These are phyloP conservation scores for Hyaloscypha bicolor DNA, from an alignment of 495 filamentous ascomycete genomes.

Conservation along the genomic window DNA sequence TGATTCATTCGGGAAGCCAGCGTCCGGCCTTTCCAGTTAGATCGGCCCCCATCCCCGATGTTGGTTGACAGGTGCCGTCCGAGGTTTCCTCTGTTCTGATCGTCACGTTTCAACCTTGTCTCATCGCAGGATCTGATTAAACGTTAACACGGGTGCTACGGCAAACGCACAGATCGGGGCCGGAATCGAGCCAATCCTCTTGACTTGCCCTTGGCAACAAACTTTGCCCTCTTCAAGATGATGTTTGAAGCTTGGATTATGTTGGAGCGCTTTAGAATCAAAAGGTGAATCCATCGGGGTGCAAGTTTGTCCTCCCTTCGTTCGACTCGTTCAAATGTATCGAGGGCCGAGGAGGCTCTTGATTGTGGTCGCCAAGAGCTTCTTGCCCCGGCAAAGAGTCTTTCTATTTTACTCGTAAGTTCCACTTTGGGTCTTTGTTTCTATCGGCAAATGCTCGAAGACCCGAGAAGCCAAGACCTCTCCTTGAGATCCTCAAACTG, in stretches of 20 bases:
- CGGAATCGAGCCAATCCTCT: background rate
- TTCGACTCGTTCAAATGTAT: background rate
- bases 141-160: background rate
- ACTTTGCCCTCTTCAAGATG: background rate
- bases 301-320: background rate
- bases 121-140: slow-evolving; percentile 6
- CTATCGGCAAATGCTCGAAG: background rate
- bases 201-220: background rate
- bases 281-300: background rate
- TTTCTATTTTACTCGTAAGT: background rate
- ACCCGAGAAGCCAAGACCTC: background rate
- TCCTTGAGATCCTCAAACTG: background rate
- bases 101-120: slow-evolving; percentile 6
- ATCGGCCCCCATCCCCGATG: background rate
- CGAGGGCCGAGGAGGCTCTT: background rate
- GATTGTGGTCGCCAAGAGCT: background rate
- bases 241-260: background rate
- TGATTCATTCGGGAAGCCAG: background rate
- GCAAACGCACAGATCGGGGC: background rate
- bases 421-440: background rate
- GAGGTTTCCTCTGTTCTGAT: slow-evolving; percentile 3
- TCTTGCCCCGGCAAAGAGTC: background rate
- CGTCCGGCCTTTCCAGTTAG: background rate
- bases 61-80: slow-evolving; percentile 3
- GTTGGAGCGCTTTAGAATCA: background rate